phyloP scores from a whole-genome alignment of 306 rosid genomes.

The Cucumis melo region DNA sequence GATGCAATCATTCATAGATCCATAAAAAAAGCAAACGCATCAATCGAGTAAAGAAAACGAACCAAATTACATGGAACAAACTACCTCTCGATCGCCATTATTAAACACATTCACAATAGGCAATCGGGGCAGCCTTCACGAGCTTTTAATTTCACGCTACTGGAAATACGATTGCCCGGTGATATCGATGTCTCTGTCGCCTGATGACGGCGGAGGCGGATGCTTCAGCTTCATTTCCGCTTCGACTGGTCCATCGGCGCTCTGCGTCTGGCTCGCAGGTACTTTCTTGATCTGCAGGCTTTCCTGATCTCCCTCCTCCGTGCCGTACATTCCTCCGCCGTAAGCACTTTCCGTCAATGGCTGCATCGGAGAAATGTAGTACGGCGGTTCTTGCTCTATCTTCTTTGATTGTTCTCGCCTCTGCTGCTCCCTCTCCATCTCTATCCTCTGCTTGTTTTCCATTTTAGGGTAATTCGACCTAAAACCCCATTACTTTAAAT shows the following conservation, averaged over 20 bases:
- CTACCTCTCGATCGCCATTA: background rate
- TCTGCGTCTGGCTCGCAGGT: slow-evolving; percentile 6
- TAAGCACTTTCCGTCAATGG: slow-evolving; percentile 44
- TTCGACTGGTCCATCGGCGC: slow-evolving; percentile 1
- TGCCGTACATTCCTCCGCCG: slow-evolving; percentile 68
- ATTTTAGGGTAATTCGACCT: background rate
- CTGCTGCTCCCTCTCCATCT: slow-evolving; percentile 13
- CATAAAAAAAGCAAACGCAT: background rate
- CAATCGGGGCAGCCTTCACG: background rate
- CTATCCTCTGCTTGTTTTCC: background rate
- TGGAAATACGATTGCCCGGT: slow-evolving; percentile 7
- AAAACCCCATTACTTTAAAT: background rate
- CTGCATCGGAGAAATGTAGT: slow-evolving; percentile 43
- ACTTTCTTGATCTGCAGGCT: slow-evolving; percentile 1
- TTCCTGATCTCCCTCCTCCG: slow-evolving; percentile 1
- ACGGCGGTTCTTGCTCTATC: background rate
- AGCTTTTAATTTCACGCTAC: background rate
- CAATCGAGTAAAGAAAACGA: background rate
- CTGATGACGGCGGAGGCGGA: slow-evolving; percentile 9
- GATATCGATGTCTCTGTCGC: slow-evolving; percentile 9
- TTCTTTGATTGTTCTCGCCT: slow-evolving; percentile 22
- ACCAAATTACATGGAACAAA: background rate
- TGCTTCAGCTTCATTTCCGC: background rate
- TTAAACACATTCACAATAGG: background rate
- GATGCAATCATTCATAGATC: too few species aligned